phyloP scores from a whole-genome alignment of 345 rosid genomes.

The Eucalyptus grandis region DNA sequence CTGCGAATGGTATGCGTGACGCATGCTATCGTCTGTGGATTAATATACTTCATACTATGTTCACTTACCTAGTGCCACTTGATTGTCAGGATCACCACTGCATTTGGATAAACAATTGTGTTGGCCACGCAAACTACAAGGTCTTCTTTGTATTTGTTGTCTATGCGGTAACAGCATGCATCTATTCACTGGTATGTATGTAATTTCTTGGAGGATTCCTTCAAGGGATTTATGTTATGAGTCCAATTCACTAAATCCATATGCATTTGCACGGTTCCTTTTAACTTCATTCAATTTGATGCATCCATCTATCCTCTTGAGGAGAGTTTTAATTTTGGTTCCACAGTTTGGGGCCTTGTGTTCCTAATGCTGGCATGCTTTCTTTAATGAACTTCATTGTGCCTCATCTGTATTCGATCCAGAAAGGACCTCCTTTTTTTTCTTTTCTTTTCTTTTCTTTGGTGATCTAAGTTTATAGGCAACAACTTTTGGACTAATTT shows the following conservation, averaged over 20 bases:
- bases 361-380: neutral
- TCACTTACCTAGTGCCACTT: conserved; percentile 25
- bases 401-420: neutral
- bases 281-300: neutral
- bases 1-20: conserved; percentile 62
- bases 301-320: neutral
- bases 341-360: neutral
- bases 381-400: neutral
- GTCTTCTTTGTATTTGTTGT: conserved; percentile 75
- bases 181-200: conserved; percentile 70
- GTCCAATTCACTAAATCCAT: neutral
- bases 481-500: neutral
- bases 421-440: neutral
- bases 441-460: neutral
- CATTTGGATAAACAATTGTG: conserved; percentile 94
- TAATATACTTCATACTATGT: conserved; percentile 2
- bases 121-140: conserved; percentile 91
- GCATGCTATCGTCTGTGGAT: neutral
- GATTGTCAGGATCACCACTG: conserved; percentile 88
- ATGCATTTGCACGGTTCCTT: neutral
- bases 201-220: neutral
- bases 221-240: neutral
- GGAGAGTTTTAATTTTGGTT: neutral
- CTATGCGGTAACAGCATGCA: conserved; percentile 57
- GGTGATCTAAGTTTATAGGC: neutral